Conservation (phyloP, 352 stramenopile species). For the Aphanomyces euteiches region DNA sequence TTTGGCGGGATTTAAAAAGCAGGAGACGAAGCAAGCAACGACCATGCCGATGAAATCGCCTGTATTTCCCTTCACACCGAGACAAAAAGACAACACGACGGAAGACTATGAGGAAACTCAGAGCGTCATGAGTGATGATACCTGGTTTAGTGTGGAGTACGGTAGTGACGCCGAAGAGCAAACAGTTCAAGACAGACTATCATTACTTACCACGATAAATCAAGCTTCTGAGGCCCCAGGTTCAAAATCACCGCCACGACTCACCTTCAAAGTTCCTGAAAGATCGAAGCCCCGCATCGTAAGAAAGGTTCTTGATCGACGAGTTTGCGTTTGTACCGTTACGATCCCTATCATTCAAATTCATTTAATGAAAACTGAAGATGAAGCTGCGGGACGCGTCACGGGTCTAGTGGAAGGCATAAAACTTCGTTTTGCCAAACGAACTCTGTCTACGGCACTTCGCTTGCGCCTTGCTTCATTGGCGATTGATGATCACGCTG, state of each 20-base stretch:
- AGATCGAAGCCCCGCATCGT: neutral
- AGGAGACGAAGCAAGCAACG: slow-evolving; percentile 1
- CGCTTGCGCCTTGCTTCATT: slow-evolving; percentile 6
- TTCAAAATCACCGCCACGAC: neutral
- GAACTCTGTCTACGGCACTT: slow-evolving; percentile 71
- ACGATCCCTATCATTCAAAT: slow-evolving; percentile 77
- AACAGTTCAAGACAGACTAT: neutral
- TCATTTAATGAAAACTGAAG: slow-evolving; percentile 77
- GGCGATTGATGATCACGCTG: slow-evolving; percentile 18
- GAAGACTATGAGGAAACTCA: neutral
- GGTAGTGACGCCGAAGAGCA: slow-evolving; percentile 7
- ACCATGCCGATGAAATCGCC: neutral
- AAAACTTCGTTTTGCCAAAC: slow-evolving; percentile 69
- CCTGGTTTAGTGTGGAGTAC: slow-evolving; percentile 81
- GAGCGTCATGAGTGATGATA: slow-evolving; percentile 81
- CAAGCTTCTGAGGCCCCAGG: neutral
- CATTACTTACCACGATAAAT: neutral
- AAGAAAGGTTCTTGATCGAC: slow-evolving; percentile 49
- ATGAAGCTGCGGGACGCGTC: slow-evolving; percentile 53
- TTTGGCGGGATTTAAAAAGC: slow-evolving; percentile 51
- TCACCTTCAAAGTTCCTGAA: neutral
- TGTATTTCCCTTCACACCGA: neutral
- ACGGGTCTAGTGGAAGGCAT: slow-evolving; percentile 79
- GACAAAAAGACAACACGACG: neutral
- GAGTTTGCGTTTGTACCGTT: slow-evolving; percentile 74